Evolutionary conservation across 305 asterid species (phyloP).

Genomic region (Fraxinus angustifolia): DNA sequence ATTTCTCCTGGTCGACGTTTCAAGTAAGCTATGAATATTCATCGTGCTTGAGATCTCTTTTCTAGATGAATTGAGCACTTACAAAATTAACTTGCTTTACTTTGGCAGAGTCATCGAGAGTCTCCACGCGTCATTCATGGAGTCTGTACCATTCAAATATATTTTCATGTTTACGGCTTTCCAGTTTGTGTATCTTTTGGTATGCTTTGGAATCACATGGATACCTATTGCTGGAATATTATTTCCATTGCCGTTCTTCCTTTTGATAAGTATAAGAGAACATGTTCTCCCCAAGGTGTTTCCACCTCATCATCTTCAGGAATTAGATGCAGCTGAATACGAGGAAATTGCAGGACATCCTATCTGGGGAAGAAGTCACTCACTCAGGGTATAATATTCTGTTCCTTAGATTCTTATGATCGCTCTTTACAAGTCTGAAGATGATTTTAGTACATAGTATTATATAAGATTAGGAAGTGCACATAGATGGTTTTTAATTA

Average conservation of each 20-base stretch:
- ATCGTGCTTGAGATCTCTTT: neutral
- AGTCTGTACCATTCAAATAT: conserved; percentile 79
- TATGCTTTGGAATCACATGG: conserved; percentile 92
- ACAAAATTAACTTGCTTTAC: neutral
- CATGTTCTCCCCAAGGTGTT: conserved; percentile 74
- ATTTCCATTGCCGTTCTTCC: conserved; percentile 83
- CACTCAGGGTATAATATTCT: conserved; percentile 38
- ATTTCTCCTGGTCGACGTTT: conserved; percentile 78
- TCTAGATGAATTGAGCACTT: neutral
- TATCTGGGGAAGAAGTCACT: conserved; percentile 33
- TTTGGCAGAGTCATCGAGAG: conserved; percentile 63
- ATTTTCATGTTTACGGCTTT: conserved; percentile 64
- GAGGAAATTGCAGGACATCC: conserved; percentile 69
- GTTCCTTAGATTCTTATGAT: neutral
- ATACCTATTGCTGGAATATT: conserved; percentile 85
- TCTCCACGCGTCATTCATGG: conserved; percentile 77
- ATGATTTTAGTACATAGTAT: neutral
- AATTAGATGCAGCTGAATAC: conserved; percentile 86
- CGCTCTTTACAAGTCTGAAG: neutral
- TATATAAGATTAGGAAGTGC: neutral
- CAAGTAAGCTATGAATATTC: conserved; percentile 47
- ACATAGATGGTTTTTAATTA: neutral
- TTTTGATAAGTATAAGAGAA: conserved; percentile 66
- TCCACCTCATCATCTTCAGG: conserved; percentile 55
- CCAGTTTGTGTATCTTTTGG: conserved; percentile 58